Conservation (phyloP, 441 rosid genomes). For the Isatis lusitanica region DNA sequence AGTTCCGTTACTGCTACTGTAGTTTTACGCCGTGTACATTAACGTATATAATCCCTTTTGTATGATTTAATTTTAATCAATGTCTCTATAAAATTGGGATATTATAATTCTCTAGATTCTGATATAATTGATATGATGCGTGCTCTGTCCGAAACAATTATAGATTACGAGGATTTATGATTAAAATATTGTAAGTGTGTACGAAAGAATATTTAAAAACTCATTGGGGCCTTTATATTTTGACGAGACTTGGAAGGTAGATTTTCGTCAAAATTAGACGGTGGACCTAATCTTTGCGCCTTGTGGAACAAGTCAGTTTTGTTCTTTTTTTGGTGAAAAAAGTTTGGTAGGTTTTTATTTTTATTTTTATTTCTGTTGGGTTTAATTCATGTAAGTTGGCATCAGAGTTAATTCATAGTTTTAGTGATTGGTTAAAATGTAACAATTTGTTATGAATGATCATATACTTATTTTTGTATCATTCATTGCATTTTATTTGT, state of each 20-base stretch:
- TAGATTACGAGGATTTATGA: background rate
- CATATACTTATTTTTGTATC: background rate
- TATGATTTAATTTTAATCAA: background rate
- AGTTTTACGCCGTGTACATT: conserved; percentile 7
- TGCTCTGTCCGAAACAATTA: conserved; percentile 1
- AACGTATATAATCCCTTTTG: background rate
- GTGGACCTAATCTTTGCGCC: conserved; percentile 30
- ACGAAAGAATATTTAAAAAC: conserved; percentile 22
- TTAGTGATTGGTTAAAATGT: too few relatives aligned
- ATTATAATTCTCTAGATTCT: background rate
- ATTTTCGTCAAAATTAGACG: conserved; percentile 28
- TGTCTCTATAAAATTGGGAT: background rate
- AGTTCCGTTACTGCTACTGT: background rate
- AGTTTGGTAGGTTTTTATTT: background rate
- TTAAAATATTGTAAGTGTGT: background rate
- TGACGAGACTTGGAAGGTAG: conserved; percentile 31
- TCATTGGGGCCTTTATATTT: background rate
- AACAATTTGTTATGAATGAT: background rate
- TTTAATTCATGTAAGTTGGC: background rate
- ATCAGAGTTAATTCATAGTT: too few relatives aligned
- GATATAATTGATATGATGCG: background rate
- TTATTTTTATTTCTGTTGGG: background rate
- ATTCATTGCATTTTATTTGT: background rate
- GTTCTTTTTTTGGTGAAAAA: background rate
- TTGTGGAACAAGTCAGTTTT: conserved; percentile 34